A percentile compares a stretch with the other conserved stretches of the same genome.
phyloP scores from a whole-genome alignment of 1,284 basidiomycete genomes.

The Ustilago cynodontis region DNA sequence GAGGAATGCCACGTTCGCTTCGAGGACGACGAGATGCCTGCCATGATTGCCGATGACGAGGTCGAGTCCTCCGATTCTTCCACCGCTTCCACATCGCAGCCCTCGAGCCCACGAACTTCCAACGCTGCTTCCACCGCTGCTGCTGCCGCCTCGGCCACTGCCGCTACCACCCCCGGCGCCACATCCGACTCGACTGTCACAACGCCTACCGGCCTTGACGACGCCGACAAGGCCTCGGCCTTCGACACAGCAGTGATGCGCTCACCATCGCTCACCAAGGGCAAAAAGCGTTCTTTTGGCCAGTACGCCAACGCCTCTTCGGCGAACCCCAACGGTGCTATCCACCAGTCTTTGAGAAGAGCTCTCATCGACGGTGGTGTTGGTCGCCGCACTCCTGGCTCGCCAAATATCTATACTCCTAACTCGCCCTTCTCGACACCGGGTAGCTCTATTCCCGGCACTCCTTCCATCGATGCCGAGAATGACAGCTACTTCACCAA shows the following conservation, averaged over 20 bases:
- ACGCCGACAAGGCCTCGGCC: constrained; percentile 61
- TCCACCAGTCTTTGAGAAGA: constrained; percentile 64
- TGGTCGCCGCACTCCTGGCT: constrained; percentile 51
- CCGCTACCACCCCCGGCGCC: constrained; percentile 21
- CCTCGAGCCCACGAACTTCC: constrained; percentile 57
- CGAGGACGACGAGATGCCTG: constrained; percentile 66
- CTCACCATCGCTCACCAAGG: constrained; percentile 55
- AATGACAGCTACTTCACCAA: constrained; percentile 62
- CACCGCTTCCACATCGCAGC: constrained; percentile 56
- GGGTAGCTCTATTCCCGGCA: constrained; percentile 64
- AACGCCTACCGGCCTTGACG: constrained; percentile 37
- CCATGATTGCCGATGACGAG: constrained; percentile 63
- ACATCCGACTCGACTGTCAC: constrained; percentile 34
- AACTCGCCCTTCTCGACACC: constrained; percentile 69
- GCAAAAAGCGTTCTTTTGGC: constrained; percentile 68
- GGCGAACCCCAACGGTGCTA: constrained; percentile 39
- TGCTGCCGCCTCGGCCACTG: constrained; percentile 28
- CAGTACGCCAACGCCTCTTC: constrained; percentile 54
- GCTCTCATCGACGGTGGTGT: constrained; percentile 68
- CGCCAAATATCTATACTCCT: constrained; percentile 63
- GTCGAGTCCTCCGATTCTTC: constrained; percentile 57
- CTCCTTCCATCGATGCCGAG: constrained; percentile 60
- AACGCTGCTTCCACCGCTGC: constrained; percentile 36
- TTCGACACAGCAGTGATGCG: constrained; percentile 66
- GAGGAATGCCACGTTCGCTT: constrained; percentile 69